A percentile compares a stretch with the other conserved stretches of the same genome.
Evolutionary conservation across 768 basidiomycete species (phyloP).

Genomic region (Boletus reticulatus): DNA sequence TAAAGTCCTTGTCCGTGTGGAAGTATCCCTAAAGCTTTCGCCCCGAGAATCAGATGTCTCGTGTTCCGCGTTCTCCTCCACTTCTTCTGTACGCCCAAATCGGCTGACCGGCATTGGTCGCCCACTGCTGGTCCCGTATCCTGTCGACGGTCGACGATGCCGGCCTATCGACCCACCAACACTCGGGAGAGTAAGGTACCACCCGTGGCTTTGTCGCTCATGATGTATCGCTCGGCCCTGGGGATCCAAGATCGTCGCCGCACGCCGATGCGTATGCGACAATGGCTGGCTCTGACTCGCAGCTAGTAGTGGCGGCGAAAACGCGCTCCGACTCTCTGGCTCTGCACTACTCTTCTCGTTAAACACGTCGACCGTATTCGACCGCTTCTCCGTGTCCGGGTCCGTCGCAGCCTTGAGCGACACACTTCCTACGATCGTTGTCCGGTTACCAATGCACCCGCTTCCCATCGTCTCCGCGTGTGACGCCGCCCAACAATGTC

Average conservation of each 20-base stretch:
- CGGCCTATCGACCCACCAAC: slow-evolving; percentile 62
- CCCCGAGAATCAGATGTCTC: slow-evolving; percentile 34
- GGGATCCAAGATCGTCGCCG: slow-evolving; percentile 75
- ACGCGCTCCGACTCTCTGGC: slow-evolving; percentile 16
- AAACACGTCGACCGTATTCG: slow-evolving; percentile 16
- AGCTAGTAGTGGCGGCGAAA: slow-evolving; percentile 33
- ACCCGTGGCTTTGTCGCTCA: slow-evolving; percentile 71
- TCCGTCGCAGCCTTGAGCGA: slow-evolving; percentile 39
- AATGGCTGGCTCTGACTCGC: slow-evolving; percentile 56
- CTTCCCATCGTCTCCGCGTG: slow-evolving; percentile 43
- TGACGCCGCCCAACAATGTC: slow-evolving; percentile 52
- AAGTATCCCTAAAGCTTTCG: slow-evolving; percentile 46
- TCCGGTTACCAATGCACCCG: slow-evolving; percentile 43
- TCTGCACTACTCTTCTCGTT: slow-evolving; percentile 25
- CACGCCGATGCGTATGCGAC: slow-evolving; percentile 63
- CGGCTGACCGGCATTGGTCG: slow-evolving; percentile 39
- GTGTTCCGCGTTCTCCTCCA: slow-evolving; percentile 46
- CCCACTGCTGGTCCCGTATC: slow-evolving; percentile 39
- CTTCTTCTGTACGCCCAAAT: slow-evolving; percentile 52
- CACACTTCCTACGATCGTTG: slow-evolving; percentile 49
- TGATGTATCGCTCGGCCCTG: slow-evolving; percentile 60
- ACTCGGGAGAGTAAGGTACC: slow-evolving; percentile 46
- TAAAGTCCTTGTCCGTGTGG: slow-evolving; percentile 71
- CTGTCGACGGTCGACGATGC: slow-evolving; percentile 69
- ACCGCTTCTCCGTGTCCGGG: slow-evolving; percentile 32